Base-by-base conservation (phyloP, 2,329 filamentous ascomycete genomes). In the Sporothrix sp. region DNA sequence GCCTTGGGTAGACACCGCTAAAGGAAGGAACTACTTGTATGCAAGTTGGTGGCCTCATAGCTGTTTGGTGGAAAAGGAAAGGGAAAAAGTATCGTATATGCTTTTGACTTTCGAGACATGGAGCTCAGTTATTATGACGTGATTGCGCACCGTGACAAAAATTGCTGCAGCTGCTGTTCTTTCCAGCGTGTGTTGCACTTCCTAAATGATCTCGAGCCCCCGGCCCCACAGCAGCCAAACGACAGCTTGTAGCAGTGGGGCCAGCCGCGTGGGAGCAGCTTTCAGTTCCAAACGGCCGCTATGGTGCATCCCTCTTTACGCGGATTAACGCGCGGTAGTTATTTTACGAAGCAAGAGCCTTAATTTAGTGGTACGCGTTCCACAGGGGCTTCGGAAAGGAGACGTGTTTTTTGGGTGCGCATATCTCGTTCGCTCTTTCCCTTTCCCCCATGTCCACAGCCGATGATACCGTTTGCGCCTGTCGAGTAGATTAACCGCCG, bases 371-470 rank as follows among this genome's bases (percentile, higher is more conserved):
- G 39, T 47, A 16, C 51, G 51, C 45, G 53, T 36, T 52, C 37
- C 33, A 49, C 42, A 35, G 32, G 43, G 42, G 28, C 4, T 20
- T 28, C n/a, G 18, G 35, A 56, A 53, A 47, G 52, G 52, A 47
- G 54, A 56, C 54, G 54, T 56, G 52, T 56, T 56, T 56, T 54
- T 44, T 43, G 39, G 43, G 27, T 36, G 44, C 33, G 36, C 32
- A n/a, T n/a, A 4, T 18, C 3, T 18, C 32, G 32, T 21, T 45
- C 44, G 33, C 21, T 36, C 44, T 32, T 46, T 46, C 33, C 37
- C 23, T 14, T 30, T 18, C 23, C 38, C 44, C 36, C 39, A 21
- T 20, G 20, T 33, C 27, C 18, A 20, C 28, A n/a, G 3, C 35
- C 16, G 21, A 45, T 16, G n/a, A 16, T 13, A 7, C 39, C n/a